Evolutionary conservation across 2,329 filamentous ascomycete species (phyloP).

Genomic region (Diaporthe citrichinensis): DNA sequence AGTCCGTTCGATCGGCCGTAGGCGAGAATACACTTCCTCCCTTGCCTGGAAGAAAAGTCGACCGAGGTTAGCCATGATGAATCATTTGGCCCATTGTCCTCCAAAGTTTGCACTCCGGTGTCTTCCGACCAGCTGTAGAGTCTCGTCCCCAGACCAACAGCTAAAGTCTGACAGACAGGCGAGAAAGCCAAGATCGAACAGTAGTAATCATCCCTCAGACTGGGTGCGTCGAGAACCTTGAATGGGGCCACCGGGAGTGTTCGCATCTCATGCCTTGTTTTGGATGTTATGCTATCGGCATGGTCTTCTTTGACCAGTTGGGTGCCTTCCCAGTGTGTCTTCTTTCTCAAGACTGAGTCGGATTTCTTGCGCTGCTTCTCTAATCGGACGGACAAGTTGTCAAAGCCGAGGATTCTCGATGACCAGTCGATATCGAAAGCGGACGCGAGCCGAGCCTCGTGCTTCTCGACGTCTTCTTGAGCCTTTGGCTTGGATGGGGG

Average conservation of each 20-base stretch:
- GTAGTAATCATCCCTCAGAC: constrained; percentile 95
- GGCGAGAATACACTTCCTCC: constrained; percentile 84
- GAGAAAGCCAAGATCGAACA: constrained; percentile 93
- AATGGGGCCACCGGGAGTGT: constrained; percentile 81
- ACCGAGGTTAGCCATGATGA: constrained; percentile 81
- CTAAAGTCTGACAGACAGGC: constrained; percentile 78
- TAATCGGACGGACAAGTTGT: constrained; percentile 46
- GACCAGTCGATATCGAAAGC: constrained; percentile 85
- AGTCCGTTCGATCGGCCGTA: constrained; percentile 85
- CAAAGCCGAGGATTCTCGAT: constrained; percentile 74
- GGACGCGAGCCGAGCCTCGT: constrained; percentile 81
- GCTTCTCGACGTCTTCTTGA: constrained; percentile 75
- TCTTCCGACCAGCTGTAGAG: constrained; percentile 93
- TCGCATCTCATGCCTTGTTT: constrained; percentile 50
- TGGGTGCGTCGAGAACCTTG: constrained; percentile 90
- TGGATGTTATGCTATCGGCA: constrained; percentile 43
- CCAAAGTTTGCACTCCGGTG: constrained; percentile 72
- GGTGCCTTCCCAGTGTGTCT: constrained; percentile 59
- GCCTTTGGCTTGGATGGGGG: constrained; percentile 55
- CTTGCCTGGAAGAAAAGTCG: constrained; percentile 87
- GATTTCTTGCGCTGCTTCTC: constrained; percentile 36
- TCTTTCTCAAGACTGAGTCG: constrained; percentile 44
- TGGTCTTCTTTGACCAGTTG: constrained; percentile 54
- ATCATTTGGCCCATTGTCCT: constrained; percentile 59
- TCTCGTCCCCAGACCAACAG: constrained; percentile 83